Conservation (phyloP, 306 rosid species). For the Abrus pulchellus region DNA sequence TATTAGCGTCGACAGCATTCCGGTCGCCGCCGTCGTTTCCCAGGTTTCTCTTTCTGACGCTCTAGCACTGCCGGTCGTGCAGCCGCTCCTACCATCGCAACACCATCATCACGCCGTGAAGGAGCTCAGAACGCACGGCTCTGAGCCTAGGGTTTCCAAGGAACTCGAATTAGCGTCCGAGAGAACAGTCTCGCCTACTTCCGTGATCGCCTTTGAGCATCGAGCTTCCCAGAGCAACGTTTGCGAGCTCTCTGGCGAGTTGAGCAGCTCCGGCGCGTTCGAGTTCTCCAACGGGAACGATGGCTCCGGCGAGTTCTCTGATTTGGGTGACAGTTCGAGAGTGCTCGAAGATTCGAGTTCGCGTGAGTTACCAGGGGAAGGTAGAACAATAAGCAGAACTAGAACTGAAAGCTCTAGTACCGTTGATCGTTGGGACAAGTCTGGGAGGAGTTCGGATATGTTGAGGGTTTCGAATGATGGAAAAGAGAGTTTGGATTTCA, state of each 20-base stretch:
- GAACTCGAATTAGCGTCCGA: conserved; percentile 53
- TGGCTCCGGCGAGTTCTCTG: conserved; percentile 78
- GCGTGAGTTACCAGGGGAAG: conserved; percentile 59
- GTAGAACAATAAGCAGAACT: not conserved
- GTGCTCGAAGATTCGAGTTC: conserved; percentile 53
- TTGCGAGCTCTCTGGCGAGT: conserved; percentile 72
- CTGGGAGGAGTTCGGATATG: conserved; percentile 57
- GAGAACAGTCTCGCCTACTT: conserved; percentile 76
- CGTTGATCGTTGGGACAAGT: conserved; percentile 68
- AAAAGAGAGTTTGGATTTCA: conserved; percentile 76
- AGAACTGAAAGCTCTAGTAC: conserved; percentile 58
- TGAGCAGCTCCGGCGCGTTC: conserved; percentile 89
- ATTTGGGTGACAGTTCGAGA: conserved; percentile 64
- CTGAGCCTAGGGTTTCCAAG: conserved; percentile 70
- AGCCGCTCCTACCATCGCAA: conserved; percentile 74
- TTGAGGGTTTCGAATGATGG: conserved; percentile 64
- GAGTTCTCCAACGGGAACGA: conserved; percentile 74
- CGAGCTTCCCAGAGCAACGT: conserved; percentile 60
- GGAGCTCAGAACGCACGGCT: conserved; percentile 61
- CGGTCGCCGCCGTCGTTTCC: conserved; percentile 89
- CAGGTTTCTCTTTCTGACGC: conserved; percentile 70
- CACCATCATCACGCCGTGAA: conserved; percentile 49
- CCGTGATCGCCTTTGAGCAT: conserved; percentile 85
- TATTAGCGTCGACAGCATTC: conserved; percentile 82
- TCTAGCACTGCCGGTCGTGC: conserved; percentile 84